These are phyloP conservation scores for Groenewaldozyma auringiensis DNA, from an alignment of 1,139 yeast species.

Conservation along the genomic window DNA sequence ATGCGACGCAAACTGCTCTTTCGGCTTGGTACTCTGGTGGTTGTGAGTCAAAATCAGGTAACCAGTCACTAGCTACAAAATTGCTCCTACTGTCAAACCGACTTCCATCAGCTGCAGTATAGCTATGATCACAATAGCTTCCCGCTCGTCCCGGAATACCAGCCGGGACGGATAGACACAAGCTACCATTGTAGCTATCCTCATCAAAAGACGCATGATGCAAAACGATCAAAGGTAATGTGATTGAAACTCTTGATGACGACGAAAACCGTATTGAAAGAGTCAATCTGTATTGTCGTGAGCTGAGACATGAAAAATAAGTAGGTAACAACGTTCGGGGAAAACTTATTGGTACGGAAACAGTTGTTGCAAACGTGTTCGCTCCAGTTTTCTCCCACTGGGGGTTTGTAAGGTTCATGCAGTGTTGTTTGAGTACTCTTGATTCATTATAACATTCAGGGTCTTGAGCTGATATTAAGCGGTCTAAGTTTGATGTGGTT, in stretches of 20 bases:
- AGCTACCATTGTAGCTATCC: not conserved
- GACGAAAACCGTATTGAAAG: not conserved
- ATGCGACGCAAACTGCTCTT: no score
- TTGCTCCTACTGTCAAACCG: no score
- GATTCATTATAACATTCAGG: not conserved
- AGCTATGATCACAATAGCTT: no score
- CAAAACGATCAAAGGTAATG: not conserved
- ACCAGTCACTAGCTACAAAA: no score
- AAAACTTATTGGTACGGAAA: not conserved
- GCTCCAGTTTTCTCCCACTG: not conserved
- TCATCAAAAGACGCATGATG: not conserved
- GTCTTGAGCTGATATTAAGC: not conserved
- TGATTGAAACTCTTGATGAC: constrained; percentile 2
- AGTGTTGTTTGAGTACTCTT: not conserved
- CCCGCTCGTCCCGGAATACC: no score
- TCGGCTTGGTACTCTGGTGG: no score
- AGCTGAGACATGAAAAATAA: constrained; percentile 3
- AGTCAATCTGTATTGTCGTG: constrained; percentile 2
- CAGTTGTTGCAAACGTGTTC: not conserved
- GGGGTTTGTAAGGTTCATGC: not conserved
- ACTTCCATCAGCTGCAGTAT: no score
- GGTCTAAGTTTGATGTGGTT: not conserved
- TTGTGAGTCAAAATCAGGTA: no score
- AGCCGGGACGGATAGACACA: no score
- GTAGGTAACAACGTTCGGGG: constrained; percentile 3